Conservation (phyloP, 164 flowering plant species). For the Hamamelis virginiana region DNA sequence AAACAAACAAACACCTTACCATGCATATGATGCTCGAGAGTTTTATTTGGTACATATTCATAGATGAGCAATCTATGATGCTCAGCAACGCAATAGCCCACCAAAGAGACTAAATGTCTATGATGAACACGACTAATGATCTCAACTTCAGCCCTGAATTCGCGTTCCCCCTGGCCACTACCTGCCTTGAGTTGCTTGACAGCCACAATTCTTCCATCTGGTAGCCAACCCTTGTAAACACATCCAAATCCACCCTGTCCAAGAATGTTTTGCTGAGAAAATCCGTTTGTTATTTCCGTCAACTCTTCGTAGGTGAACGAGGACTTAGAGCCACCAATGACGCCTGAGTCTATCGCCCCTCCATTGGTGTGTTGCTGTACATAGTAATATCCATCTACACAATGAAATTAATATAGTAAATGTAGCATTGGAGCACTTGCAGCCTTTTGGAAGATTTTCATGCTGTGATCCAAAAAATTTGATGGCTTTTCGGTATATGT, state of each 20-base stretch:
- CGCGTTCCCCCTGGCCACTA: constrained; percentile 66
- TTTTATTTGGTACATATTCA: constrained; percentile 60
- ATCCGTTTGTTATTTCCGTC: constrained; percentile 51
- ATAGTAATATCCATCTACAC: constrained; percentile 35
- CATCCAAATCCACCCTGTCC: constrained; percentile 74
- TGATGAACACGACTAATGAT: constrained; percentile 72
- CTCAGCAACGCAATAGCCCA: constrained; percentile 58
- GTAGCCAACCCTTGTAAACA: constrained; percentile 49
- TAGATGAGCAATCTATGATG: constrained; percentile 56
- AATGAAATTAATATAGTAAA: constrained; percentile 2
- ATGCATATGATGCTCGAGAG: constrained; percentile 62
- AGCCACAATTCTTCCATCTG: constrained; percentile 56
- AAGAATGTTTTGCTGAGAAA: constrained; percentile 40
- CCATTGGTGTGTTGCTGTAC: constrained; percentile 18
- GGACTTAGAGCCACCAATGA: constrained; percentile 26
- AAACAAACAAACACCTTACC: constrained; percentile 30
- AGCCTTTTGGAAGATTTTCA: too few relatives aligned
- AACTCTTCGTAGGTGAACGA: constrained; percentile 53
- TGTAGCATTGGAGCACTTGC: too few relatives aligned
- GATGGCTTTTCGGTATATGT: too few relatives aligned
- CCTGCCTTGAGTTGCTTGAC: constrained; percentile 64
- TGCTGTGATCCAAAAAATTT: too few relatives aligned
- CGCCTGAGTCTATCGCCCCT: constrained; percentile 26
- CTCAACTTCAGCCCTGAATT: constrained; percentile 70
- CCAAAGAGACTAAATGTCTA: constrained; percentile 67